These are phyloP conservation scores for Ceratocystis ficicola DNA, from an alignment of 2,329 filamentous ascomycete species.

Conservation along the genomic window DNA sequence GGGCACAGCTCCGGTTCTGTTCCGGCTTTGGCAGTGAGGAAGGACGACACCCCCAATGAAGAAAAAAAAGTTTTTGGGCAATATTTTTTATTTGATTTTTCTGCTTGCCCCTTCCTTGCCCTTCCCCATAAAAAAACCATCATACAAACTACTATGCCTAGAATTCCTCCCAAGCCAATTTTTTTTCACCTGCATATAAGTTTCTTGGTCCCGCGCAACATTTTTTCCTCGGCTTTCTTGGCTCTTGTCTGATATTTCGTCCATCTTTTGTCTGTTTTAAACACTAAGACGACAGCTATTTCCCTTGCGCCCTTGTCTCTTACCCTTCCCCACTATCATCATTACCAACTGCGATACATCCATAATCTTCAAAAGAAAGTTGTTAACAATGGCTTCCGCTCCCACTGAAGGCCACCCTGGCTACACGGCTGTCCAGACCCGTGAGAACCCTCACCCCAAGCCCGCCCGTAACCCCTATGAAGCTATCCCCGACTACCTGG, in stretches of 20 bases:
- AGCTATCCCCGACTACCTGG: slow-evolving; percentile 57
- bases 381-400: slow-evolving; percentile 22
- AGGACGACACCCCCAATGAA: slow-evolving; percentile 13
- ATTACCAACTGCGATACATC: not conserved
- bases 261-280: slow-evolving; percentile 6
- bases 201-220: slow-evolving; percentile 14
- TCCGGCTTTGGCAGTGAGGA: slow-evolving; percentile 15
- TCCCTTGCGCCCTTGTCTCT: slow-evolving; percentile 8
- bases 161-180: not conserved
- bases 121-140: slow-evolving; percentile 18
- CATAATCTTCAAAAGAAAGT: not conserved
- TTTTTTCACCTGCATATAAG: slow-evolving; percentile 18
- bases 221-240: slow-evolving; percentile 14
- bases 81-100: slow-evolving; percentile 3
- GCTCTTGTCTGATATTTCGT: slow-evolving; percentile 15
- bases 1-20: slow-evolving; percentile 19
- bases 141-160: not conserved
- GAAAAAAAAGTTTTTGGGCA: slow-evolving; percentile 9
- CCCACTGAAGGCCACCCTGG: slow-evolving; percentile 22
- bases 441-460: slow-evolving; percentile 23
- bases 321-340: not conserved
- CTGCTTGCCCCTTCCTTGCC: slow-evolving; percentile 17
- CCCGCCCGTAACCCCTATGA: slow-evolving; percentile 40
- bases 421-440: slow-evolving; percentile 21
- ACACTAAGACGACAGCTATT: not conserved